Evolutionary conservation across 2,329 filamentous ascomycete species (phyloP).

Genomic region (Neopestalotiopsis sp.): DNA sequence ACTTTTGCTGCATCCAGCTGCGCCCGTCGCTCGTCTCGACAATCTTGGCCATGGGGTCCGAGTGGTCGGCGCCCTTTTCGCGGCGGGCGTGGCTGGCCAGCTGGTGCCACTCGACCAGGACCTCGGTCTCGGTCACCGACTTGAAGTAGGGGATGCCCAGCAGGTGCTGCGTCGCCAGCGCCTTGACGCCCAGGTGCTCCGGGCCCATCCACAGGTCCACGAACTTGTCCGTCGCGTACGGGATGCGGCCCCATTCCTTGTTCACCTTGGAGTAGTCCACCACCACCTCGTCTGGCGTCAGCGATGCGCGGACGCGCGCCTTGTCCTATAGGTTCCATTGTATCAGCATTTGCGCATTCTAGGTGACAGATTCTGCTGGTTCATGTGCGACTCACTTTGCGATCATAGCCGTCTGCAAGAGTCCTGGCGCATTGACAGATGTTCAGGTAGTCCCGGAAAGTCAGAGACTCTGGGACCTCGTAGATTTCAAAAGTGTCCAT

Average conservation of each 20-base stretch:
- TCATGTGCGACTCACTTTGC: not conserved
- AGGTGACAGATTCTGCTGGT: not conserved
- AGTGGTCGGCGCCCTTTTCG: slow-evolving; percentile 3
- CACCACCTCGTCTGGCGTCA: not conserved
- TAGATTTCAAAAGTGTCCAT: slow-evolving; percentile 16
- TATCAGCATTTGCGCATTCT: not conserved
- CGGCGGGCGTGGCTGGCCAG: slow-evolving; percentile 12
- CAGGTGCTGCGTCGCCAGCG: slow-evolving; percentile 15
- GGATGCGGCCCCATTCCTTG: slow-evolving; percentile 6
- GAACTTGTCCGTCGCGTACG: not conserved
- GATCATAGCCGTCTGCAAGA: slow-evolving; percentile 15
- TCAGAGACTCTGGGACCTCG: not conserved
- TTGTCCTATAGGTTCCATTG: not conserved
- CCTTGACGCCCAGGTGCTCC: slow-evolving; percentile 12
- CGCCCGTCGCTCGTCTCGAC: slow-evolving; percentile 6
- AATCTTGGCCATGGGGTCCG: slow-evolving; percentile 12
- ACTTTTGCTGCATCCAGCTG: slow-evolving; percentile 15
- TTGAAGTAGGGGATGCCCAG: slow-evolving; percentile 16
- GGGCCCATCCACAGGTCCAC: slow-evolving; percentile 6
- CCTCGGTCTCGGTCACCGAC: slow-evolving; percentile 2
- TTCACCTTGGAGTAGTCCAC: slow-evolving; percentile 12
- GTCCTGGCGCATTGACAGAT: slow-evolving; percentile 12
- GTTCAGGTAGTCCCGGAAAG: slow-evolving; percentile 7
- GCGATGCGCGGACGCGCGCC: slow-evolving; percentile 6
- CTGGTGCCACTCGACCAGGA: slow-evolving; percentile 17